Base-by-base conservation (phyloP, 2,329 filamentous ascomycete genomes). In the Dactylellina haptotyla region DNA sequence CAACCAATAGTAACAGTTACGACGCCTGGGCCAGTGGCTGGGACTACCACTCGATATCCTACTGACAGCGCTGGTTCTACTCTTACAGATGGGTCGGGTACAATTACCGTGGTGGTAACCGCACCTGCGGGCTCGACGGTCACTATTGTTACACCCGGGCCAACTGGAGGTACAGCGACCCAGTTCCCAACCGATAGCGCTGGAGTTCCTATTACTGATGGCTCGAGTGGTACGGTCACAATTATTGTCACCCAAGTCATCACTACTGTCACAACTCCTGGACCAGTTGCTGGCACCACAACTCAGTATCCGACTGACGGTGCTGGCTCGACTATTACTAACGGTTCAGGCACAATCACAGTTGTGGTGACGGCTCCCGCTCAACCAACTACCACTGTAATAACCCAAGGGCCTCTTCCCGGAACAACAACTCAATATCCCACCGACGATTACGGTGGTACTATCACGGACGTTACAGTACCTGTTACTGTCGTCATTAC, bases 171-270 rank as follows among this genome's bases (percentile, higher is more conserved):
- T 3, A 32, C 5, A 14, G 37, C 28, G 16, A 54, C 50, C 14
- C n/a, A 18, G 14, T 54, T 54, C 50, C 50, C 50, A 12, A 54
- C 16, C 14, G 37, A 54, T 14, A 34, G 26, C 18, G 50, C 30
- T 23, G 50, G 50, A 4, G 34, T 30, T 9, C 34, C 50, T 14
- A 34, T 54, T 8, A 37, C 51, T 1, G 34, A 54, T 23, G 23
- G 9, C 14, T 20, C 32, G 1, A n/a, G n/a, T n/a, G n/a, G n/a
- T n/a, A n/a, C n/a, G n/a, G n/a, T n/a, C n/a, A n/a, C n/a, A n/a
- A n/a, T n/a, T n/a, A n/a, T n/a, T n/a, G n/a, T n/a, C n/a, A n/a
- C n/a, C n/a, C n/a, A n/a, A n/a, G n/a, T n/a, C n/a, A n/a, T n/a
- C n/a, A n/a, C n/a, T n/a, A n/a, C n/a, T n/a, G n/a, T n/a, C n/a